Percentiles rank a stretch among this genome's conserved stretches.
Evolutionary conservation across 768 basidiomycete species (phyloP).

Genomic region (Kockovaella imperatae): DNA sequence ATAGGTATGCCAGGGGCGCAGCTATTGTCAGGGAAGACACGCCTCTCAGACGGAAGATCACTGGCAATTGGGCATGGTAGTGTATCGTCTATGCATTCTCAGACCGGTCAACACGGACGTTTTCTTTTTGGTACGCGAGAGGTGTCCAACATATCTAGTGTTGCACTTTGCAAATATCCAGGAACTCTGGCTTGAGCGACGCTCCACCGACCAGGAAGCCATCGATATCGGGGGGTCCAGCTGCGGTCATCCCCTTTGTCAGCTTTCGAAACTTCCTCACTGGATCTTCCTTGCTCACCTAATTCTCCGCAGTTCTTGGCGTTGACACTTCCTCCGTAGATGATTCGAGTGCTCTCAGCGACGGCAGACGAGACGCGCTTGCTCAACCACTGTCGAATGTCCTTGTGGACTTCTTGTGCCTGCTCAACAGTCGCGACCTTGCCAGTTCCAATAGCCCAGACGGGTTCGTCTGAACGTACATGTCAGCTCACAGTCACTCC

Average conservation of each 20-base stretch:
- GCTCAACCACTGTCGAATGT: conserved; percentile 68
- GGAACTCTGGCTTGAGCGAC: conserved; percentile 94
- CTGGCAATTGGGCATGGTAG: conserved; percentile 43
- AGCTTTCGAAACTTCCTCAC: conserved; percentile 2
- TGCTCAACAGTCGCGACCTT: conserved; percentile 80
- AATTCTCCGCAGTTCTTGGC: conserved; percentile 83
- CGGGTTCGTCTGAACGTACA: conserved; percentile 31
- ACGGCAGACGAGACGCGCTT: conserved; percentile 60
- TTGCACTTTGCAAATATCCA: conserved; percentile 85
- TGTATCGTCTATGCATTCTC: no score
- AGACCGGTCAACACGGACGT: no score
- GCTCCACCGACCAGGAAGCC: conserved; percentile 98
- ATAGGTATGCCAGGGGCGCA: conserved; percentile 64
- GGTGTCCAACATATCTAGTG: no score
- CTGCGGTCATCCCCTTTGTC: conserved; percentile 50
- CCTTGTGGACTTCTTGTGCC: conserved; percentile 84
- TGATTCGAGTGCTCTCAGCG: conserved; percentile 69
- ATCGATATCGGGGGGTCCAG: conserved; percentile 72
- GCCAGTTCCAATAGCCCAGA: conserved; percentile 98
- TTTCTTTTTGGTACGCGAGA: no score
- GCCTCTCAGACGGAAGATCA: conserved; percentile 36
- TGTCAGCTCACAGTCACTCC: conserved; percentile 45
- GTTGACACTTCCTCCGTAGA: conserved; percentile 92
- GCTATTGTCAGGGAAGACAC: conserved; percentile 67
- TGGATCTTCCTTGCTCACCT: conserved; percentile 52